Base-by-base conservation (phyloP, 768 basidiomycete species). In the Trametes coccinea region DNA sequence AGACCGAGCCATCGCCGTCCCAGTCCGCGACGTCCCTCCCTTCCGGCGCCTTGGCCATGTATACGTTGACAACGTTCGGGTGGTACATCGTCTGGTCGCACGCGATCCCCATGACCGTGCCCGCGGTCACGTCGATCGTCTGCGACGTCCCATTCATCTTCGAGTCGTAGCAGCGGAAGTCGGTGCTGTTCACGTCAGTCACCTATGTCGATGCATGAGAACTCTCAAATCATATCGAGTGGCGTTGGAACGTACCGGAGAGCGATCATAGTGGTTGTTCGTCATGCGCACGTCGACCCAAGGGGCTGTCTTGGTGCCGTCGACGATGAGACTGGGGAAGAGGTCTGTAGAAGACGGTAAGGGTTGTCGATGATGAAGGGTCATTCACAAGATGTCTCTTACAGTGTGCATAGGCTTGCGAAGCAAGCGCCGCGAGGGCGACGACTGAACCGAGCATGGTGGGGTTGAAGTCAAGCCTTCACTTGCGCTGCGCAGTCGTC, bases 1-100 rank as follows among this genome's bases (percentile, higher is more conserved):
- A 80, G 14, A 62, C 61, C 27, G 8, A 16, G 76, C 78, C 59
- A 71, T 74, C n/a, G 75, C 76, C 7, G 75, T 71, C n/a, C 77
- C 80, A 45, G 76, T 54, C 67, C 55, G 71, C 71, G 45, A 63
- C 67, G 66, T 66, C 66, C 58, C 63, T 69, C 48, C 58, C 64
- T 2, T 59, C 69, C 54, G 60, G 61, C 0, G 73, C 72, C 37
- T 56, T 57, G 10, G 72, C 69, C 71, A 76, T 71, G 64, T 74
- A 74, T 40, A 73, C 71, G 52, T 65, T 65, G 59, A 71, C 53
- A 52, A 71, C 70, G 22, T 68, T 68, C 27, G 70, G 68, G 65
- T 71, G 70, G 65, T 71, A 69, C 55, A 71, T 63, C 8, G 61
- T 53, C 61, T 62, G 53, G 63, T 71, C 50, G 67, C 66, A 65